Evolutionary conservation across 352 stramenopile species (phyloP), one percentile per base, ranked within the genome.

Genomic region (Pilasporangium apinafurcum): DNA sequence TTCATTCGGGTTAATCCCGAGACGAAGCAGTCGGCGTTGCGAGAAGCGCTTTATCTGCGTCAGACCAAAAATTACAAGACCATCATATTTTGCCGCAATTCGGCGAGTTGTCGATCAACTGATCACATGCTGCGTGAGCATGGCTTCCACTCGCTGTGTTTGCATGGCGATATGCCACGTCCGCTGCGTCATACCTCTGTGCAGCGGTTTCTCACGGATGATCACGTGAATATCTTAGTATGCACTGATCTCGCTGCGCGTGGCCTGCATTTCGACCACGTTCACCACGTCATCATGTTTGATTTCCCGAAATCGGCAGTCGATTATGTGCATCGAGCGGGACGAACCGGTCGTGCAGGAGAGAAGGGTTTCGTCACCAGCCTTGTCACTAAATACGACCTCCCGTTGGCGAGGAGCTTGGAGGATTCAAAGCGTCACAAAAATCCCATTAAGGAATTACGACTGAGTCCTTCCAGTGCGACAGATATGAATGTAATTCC

Each of bases 201-300:
- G 13, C 51, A 79, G n/a, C 39, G 52, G 13, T 92, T 92, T 29
- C 53, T 38, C 8, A 50, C 60, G n/a, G 53, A 68, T 40, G 20
- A 58, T 10, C 39, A 60, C 9, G 53, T 78, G 18, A 64, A 70
- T 28, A 77, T 98, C 18, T 59, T 98, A 17, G 86, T 98, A 31
- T 97, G 88, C 47, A 98, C 91, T 1, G 92, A 98, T 56, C 54
- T 97, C 21, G 94, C 88, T 5, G 86, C 83, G n/a, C 72, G 94
- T 31, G 92, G 94, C 24, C 61, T 98, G 32, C 88, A 98, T 59
- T 82, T 98, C 34, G 69, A 79, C 8, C 59, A 68, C 13, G 87
- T 97, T 12, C 83, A 83, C 47, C 85, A 93, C 35, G 85, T 98
- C 9, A 67, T 98, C 14, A 95, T 97, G 65, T 85, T 97, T 34